A percentile compares a stretch with the other conserved stretches of the same genome.
These are phyloP conservation scores for Solanum peruvianum DNA, from an alignment of 257 asterid genomes.

Conservation along the genomic window DNA sequence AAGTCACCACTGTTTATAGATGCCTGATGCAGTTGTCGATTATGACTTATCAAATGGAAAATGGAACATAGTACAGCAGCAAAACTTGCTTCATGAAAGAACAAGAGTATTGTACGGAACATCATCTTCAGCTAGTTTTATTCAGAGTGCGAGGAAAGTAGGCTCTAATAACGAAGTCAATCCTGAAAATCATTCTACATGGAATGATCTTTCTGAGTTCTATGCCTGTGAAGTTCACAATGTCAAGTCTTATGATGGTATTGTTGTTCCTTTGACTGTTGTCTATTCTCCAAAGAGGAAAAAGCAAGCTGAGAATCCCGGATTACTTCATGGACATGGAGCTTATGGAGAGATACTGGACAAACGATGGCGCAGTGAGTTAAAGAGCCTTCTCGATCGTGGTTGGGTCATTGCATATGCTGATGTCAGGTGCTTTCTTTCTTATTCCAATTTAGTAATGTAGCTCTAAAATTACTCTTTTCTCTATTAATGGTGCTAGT, in stretches of 20 bases:
- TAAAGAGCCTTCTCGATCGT: constrained; percentile 89
- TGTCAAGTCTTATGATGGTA: constrained; percentile 72
- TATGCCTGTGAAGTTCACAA: constrained; percentile 76
- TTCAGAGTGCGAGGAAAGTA: constrained; percentile 22
- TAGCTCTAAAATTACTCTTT: background rate
- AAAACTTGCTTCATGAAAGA: constrained; percentile 76
- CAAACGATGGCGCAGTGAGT: constrained; percentile 67
- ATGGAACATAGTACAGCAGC: constrained; percentile 84
- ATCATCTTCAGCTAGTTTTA: constrained; percentile 24
- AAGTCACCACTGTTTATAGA: constrained; percentile 25
- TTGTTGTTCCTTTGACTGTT: constrained; percentile 63
- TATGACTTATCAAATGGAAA: constrained; percentile 63
- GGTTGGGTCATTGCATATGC: constrained; percentile 97
- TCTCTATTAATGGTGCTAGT: background rate
- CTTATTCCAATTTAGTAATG: background rate
- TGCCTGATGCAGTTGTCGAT: constrained; percentile 96
- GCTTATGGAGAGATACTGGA: constrained; percentile 90
- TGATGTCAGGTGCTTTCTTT: constrained; percentile 63
- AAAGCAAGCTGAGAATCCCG: constrained; percentile 58
- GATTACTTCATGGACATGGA: constrained; percentile 93
- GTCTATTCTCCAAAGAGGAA: constrained; percentile 62
- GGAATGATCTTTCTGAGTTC: constrained; percentile 87
- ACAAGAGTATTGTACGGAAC: constrained; percentile 72
- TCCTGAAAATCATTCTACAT: constrained; percentile 26
- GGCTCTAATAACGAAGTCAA: background rate